Percentiles rank a stretch among this genome's conserved stretches.
phyloP scores from a whole-genome alignment of 1,284 basidiomycete genomes.

The Leccinum subrobustum region DNA sequence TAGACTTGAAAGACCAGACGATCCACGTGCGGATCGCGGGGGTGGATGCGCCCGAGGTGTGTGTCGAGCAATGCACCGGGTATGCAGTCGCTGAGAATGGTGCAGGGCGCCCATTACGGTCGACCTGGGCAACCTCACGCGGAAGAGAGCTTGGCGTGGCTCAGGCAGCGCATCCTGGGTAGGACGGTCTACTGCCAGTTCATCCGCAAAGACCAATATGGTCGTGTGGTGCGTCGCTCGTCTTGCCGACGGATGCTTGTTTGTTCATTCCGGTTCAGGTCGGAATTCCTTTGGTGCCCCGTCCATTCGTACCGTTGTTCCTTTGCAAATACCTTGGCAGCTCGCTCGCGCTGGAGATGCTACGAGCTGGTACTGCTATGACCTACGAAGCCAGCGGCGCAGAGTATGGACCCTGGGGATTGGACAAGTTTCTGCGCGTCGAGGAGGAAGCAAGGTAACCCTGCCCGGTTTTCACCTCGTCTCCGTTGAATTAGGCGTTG shows the following conservation, averaged over 20 bases:
- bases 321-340: constrained; percentile 49
- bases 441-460: constrained; percentile 70
- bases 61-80: not conserved
- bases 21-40: constrained; percentile 84
- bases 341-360: constrained; percentile 70
- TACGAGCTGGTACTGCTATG: constrained; percentile 71
- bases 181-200: constrained; percentile 67
- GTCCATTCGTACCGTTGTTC: constrained; percentile 46
- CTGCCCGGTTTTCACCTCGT: not conserved
- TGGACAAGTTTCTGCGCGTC: constrained; percentile 57
- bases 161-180: constrained; percentile 57
- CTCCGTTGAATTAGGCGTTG: not conserved
- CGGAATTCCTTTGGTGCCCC: constrained; percentile 52
- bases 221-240: constrained; percentile 58
- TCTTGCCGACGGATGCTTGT: not conserved
- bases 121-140: constrained; percentile 71
- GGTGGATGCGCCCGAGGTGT: constrained; percentile 89
- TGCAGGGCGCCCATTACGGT: constrained; percentile 76
- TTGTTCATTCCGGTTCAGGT: constrained; percentile 47
- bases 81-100: not conserved
- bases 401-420: constrained; percentile 70
- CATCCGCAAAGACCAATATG: constrained; percentile 77
- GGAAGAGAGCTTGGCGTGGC: constrained; percentile 70
- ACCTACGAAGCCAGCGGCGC: constrained; percentile 78
- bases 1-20: constrained; percentile 67